Base-by-base conservation (phyloP, 305 asterid genomes). In the Fraxinus nigra region DNA sequence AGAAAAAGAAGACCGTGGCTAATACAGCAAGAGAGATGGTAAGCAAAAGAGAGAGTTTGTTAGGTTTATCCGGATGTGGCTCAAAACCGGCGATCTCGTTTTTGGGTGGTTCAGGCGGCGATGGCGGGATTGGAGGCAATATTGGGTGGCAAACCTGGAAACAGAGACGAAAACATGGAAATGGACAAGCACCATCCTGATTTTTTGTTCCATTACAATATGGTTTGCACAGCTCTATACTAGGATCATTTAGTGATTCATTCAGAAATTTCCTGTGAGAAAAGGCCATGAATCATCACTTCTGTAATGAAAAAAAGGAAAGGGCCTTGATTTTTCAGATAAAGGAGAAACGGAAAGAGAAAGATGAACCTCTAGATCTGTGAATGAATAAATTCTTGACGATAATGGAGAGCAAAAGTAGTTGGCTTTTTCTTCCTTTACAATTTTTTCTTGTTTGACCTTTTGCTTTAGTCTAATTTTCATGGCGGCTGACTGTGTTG, bases 1-100 rank as follows among this genome's bases (percentile, higher is more conserved):
- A 88, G 32, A 85, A 11, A 24, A 91, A 78, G 87, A 93, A 89
- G 13, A 56, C 26, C 24, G 92, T 63, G 80, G 91, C 89, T 0
- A 95, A 83, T 33, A 87, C 56, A 20, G 92, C 77, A 6, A 93
- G 85, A 35, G 88, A 48, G 75, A 85, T 3, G 30, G 84, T 85
- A 79, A 93, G 88, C 26, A 54, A 43, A 4, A 85, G 67, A 26
- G 94, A 79, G 34, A 86, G 81, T 7, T 59, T 56, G 48, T 34
- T 35, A 16, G 76, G 28, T 18, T 75, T 80, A 46, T 4, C n/a
- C 30, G 76, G 67, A 7, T 86, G 80, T 26, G 24, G 37, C 1
- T 0, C 38, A 11, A 7, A 35, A 2, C 18, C 32, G 1, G 72
- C 8, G 8, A 1, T 5, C 5, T 0, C 1, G n/a, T 0, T 1